Conservation (phyloP, 331 rosid species). For the Telfairia occidentalis region DNA sequence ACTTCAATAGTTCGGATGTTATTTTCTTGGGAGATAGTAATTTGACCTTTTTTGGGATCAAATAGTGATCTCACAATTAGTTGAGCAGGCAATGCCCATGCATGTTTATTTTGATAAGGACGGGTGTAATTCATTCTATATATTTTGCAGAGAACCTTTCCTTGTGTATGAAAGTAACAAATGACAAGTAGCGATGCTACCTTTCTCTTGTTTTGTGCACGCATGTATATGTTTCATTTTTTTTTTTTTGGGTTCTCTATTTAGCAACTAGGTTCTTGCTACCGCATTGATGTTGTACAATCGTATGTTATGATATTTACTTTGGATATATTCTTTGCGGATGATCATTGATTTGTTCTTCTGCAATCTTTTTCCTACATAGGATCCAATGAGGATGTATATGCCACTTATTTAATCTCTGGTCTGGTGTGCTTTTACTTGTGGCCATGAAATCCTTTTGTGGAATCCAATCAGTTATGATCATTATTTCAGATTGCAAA, state of each 20-base stretch:
- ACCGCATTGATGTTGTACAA: neutral
- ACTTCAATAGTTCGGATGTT: neutral
- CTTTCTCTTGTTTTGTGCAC: neutral
- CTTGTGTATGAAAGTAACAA: neutral
- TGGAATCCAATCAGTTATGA: neutral
- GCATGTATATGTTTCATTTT: neutral
- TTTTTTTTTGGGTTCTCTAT: neutral
- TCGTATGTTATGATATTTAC: neutral
- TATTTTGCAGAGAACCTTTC: neutral
- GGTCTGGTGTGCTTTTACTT: neutral
- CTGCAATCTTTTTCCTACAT: neutral
- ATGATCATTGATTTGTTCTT: neutral
- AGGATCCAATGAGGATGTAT: neutral
- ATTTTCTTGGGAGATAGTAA: neutral
- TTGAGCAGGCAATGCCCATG: neutral
- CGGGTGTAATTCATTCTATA: neutral
- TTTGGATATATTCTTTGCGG: neutral
- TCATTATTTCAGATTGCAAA: neutral
- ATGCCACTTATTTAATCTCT: neutral
- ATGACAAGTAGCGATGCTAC: neutral
- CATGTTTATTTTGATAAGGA: neutral
- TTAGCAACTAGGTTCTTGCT: neutral
- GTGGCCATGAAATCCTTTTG: neutral
- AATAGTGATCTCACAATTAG: neutral
- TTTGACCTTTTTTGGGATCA: neutral